These are phyloP conservation scores for Chaetomiaceae sp. DNA, from an alignment of 2,329 filamentous ascomycete genomes.

Conservation along the genomic window DNA sequence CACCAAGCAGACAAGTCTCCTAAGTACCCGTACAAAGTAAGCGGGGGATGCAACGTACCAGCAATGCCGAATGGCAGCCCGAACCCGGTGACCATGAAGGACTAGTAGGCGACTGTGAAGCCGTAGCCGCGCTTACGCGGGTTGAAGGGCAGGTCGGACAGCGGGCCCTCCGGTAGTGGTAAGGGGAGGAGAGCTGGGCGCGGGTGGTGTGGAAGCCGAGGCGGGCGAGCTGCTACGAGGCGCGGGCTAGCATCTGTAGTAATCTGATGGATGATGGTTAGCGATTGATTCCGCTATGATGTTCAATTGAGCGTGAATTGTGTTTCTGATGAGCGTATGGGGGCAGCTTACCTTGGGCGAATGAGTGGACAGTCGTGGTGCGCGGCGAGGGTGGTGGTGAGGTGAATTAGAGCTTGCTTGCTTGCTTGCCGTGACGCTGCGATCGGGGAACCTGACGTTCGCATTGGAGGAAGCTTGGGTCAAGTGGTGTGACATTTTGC, in stretches of 20 bases:
- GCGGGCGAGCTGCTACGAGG: constrained; percentile 54
- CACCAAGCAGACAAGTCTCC: too few species aligned
- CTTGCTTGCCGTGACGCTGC: constrained; percentile 20
- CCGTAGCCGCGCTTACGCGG: constrained; percentile 64
- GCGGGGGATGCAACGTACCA: constrained; percentile 37
- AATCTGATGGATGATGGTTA: too few species aligned
- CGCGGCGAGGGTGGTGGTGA: constrained; percentile 2
- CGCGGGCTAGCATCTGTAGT: constrained; percentile 72
- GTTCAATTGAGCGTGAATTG: background rate
- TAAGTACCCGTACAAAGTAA: background rate
- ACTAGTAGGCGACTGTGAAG: constrained; percentile 80
- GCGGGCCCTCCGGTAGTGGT: constrained; percentile 97
- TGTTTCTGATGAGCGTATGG: background rate
- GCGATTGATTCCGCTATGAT: too few species aligned
- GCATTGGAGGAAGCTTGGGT: constrained; percentile 16
- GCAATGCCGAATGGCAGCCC: constrained; percentile 58
- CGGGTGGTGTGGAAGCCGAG: constrained; percentile 93
- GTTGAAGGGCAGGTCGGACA: constrained; percentile 96
- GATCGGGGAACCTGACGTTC: constrained; percentile 11
- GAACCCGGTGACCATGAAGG: constrained; percentile 55
- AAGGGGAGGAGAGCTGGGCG: constrained; percentile 75
- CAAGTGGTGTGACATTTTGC: constrained; percentile 24
- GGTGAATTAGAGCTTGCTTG: constrained; percentile 11
- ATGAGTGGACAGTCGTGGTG: background rate
- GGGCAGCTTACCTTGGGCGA: constrained; percentile 15